These are phyloP conservation scores for Acmispon strigosus DNA, from an alignment of 306 rosid genomes.

Conservation along the genomic window DNA sequence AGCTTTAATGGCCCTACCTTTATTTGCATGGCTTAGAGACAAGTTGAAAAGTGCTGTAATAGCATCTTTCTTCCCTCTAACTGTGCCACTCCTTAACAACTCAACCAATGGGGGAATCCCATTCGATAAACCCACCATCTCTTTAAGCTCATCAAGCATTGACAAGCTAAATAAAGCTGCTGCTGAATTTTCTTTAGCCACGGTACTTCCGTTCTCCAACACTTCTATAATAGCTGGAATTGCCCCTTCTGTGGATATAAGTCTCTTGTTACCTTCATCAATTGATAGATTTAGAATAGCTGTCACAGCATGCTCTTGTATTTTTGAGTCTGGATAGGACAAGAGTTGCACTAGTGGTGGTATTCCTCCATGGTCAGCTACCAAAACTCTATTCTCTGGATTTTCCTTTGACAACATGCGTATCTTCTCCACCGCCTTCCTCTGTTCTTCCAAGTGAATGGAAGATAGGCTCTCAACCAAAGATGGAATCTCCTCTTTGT, in stretches of 20 bases:
- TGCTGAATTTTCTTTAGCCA: conserved; percentile 81
- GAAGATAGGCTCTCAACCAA: conserved; percentile 52
- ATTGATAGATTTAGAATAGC: conserved; percentile 72
- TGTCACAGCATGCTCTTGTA: conserved; percentile 80
- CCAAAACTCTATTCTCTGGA: conserved; percentile 58
- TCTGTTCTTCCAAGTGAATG: conserved; percentile 43
- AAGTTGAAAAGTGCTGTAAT: conserved; percentile 74
- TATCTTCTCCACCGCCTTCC: conserved; percentile 62
- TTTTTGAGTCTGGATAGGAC: conserved; percentile 62
- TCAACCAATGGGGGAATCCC: conserved; percentile 66
- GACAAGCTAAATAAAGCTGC: conserved; percentile 85
- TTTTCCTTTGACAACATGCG: conserved; percentile 77
- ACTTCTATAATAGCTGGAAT: conserved; percentile 74
- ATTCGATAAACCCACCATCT: conserved; percentile 44
- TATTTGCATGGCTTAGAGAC: conserved; percentile 55
- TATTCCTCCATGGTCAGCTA: conserved; percentile 71
- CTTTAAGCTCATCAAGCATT: conserved; percentile 75
- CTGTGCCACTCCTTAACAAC: conserved; percentile 50
- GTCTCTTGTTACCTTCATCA: conserved; percentile 67
- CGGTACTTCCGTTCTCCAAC: conserved; percentile 50
- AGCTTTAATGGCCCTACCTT: conserved; percentile 57
- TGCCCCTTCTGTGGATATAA: conserved; percentile 65
- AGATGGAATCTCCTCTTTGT: conserved; percentile 38
- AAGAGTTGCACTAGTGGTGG: conserved; percentile 59
- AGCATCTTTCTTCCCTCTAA: conserved; percentile 85